Base-by-base conservation (phyloP, 768 basidiomycete genomes). In the Coprinellus micaceus region DNA sequence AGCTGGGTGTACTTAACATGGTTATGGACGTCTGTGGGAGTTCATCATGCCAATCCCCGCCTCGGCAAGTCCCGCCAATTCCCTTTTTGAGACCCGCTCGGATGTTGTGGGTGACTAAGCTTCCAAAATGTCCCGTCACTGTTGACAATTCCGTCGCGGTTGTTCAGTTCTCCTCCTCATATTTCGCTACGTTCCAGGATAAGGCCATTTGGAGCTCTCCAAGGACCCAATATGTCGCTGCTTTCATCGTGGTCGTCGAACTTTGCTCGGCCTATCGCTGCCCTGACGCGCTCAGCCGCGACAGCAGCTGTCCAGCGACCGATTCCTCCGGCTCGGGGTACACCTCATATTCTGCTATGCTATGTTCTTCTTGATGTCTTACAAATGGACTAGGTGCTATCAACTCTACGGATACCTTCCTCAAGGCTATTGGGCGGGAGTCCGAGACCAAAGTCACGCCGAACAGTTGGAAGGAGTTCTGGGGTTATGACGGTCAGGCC, bases 381-480 rank as follows among this genome's bases (percentile, higher is more conserved):
- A 37, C 55, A 43, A 36, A 3, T 22, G 50, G 29, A 2, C 57
- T 67, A 85, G 84, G 76, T 33, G 59, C 69, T n/a, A 79, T 88
- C 58, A 59, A 66, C 19, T 81, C 83, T 2, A 81, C 89, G 5
- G 71, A 72, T 28, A 84, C 80, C 25, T 91, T 94, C 62, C 75
- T 94, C 60, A 82, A 81, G 57, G 80, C 85, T 25, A 90, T 94
- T 60, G 91, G 91, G 21, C 79, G 91, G 24, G 76, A 77, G 6
- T 71, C 79, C 2, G 84, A 88, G 36, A 83, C 78, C 1, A 91
- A 91, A 69, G 59, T 91, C 28, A 72, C 78, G 2, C 69, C 79
- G 11, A 83, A 84, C 40, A 72, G 69, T n/a, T 94, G 91, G 91
- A 81, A 84, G 2, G 78, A 82, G 28, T 76, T 94, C 39, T 93